These are phyloP conservation scores for Pseudogymnoascus sp. DNA, from an alignment of 2,329 filamentous ascomycete genomes.

Conservation along the genomic window DNA sequence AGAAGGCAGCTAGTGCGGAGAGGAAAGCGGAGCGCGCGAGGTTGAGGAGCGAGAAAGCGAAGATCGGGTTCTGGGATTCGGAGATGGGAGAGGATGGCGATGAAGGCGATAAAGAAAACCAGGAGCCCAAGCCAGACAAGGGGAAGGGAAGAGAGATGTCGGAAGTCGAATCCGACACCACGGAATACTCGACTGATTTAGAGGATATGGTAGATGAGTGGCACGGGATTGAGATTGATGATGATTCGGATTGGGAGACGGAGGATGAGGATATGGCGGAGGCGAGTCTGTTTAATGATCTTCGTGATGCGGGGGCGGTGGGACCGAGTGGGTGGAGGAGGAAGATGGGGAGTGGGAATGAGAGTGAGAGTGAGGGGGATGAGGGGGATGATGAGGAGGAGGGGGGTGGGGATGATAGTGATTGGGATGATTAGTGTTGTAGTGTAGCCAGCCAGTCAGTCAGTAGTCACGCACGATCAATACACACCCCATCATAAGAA, in stretches of 20 bases:
- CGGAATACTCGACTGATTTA: background rate
- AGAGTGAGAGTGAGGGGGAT: background rate
- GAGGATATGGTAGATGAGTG: background rate
- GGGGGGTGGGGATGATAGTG: background rate
- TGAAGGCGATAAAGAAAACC: too few species aligned
- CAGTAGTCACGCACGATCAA: background rate
- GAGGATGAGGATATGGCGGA: constrained; percentile 8
- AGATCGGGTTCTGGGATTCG: background rate
- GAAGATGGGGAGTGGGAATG: background rate
- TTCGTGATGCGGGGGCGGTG: background rate
- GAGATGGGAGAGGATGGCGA: background rate
- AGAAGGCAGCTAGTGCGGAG: background rate
- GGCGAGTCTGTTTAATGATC: background rate
- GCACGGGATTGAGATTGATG: background rate
- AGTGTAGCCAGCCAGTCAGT: background rate
- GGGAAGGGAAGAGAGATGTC: background rate
- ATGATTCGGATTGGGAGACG: background rate
- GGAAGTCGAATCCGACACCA: background rate
- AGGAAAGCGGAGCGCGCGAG: background rate
- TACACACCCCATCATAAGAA: background rate
- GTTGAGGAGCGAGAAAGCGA: background rate
- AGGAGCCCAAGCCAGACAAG: too few species aligned
- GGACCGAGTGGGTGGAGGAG: background rate
- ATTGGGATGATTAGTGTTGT: background rate
- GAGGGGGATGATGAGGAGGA: background rate